These are phyloP conservation scores for Cystofilobasidium bisporidii DNA, from an alignment of 768 basidiomycete genomes.

Conservation along the genomic window DNA sequence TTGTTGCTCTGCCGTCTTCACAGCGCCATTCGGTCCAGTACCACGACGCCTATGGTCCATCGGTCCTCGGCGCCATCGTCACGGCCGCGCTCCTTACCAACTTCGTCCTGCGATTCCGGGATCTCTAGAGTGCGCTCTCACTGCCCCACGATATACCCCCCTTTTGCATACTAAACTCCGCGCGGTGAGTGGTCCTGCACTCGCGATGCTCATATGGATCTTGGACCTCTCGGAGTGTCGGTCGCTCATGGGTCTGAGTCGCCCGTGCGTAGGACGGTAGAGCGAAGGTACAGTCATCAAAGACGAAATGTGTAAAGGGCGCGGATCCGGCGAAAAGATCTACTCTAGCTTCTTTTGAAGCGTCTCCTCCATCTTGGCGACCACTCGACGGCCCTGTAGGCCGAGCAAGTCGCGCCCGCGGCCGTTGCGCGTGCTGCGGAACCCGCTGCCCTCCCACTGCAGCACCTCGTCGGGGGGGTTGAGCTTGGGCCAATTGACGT, in stretches of 20 bases:
- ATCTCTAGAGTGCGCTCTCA: too few relatives aligned
- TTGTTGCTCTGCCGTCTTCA: neutral
- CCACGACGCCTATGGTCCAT: conserved; percentile 39
- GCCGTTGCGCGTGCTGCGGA: conserved; percentile 65
- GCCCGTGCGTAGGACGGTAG: too few relatives aligned
- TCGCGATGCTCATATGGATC: too few relatives aligned
- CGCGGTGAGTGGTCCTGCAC: too few relatives aligned
- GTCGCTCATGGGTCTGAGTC: too few relatives aligned
- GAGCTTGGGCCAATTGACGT: conserved; percentile 88
- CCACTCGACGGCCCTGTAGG: neutral
- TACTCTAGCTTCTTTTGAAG: neutral
- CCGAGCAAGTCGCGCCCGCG: conserved; percentile 44
- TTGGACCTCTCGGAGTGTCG: too few relatives aligned
- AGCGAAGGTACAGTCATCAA: too few relatives aligned
- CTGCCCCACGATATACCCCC: too few relatives aligned
- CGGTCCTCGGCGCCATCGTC: conserved; percentile 43
- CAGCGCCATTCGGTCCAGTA: conserved; percentile 36
- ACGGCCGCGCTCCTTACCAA: conserved; percentile 64
- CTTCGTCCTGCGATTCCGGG: conserved; percentile 51
- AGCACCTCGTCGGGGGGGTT: conserved; percentile 68
- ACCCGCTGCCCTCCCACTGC: conserved; percentile 81
- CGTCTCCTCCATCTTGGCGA: neutral
- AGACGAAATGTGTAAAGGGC: too few relatives aligned
- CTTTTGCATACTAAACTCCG: too few relatives aligned
- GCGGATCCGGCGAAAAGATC: too few relatives aligned